A percentile compares a stretch with the other conserved stretches of the same genome.
Conservation (phyloP, 768 basidiomycete species). For the Tulasnella sp. region DNA sequence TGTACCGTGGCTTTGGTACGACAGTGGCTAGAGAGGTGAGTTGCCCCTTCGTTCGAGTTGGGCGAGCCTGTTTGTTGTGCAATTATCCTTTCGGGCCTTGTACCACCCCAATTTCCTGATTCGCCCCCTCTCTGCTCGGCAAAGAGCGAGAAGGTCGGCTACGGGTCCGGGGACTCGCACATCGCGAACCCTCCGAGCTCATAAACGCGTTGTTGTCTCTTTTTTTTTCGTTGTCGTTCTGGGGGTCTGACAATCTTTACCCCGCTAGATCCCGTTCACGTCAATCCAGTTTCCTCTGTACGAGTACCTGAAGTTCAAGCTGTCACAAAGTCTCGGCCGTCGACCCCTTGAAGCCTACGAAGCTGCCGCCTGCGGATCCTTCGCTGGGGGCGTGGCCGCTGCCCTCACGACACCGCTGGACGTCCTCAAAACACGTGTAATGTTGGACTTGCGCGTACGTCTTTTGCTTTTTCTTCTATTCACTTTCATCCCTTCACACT, state of each 20-base stretch:
- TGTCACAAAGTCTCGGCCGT: conserved; percentile 54
- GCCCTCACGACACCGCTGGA: conserved; percentile 91
- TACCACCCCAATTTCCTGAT: neutral
- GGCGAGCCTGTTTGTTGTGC: neutral
- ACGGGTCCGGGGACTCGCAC: neutral
- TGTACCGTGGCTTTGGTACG: conserved; percentile 49
- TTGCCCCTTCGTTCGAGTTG: neutral
- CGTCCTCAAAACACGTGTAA: conserved; percentile 93
- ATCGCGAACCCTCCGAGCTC: conserved; percentile 7
- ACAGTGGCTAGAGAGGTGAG: conserved; percentile 43
- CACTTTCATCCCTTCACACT: neutral
- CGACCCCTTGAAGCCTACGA: conserved; percentile 48
- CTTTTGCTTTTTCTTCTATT: neutral
- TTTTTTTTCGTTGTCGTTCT: neutral
- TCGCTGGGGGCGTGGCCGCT: conserved; percentile 88
- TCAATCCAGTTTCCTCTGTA: conserved; percentile 95
- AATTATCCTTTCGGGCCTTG: neutral
- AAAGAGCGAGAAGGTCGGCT: neutral
- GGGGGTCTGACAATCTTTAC: neutral
- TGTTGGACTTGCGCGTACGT: conserved; percentile 83
- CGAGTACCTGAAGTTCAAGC: conserved; percentile 70
- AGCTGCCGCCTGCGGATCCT: conserved; percentile 77
- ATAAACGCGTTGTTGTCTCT: neutral
- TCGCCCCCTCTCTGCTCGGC: neutral
- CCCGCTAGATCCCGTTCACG: conserved; percentile 83